Percentiles rank a stretch among this genome's conserved stretches.
phyloP scores from a whole-genome alignment of 2,329 filamentous ascomycete species.

The Calonectria multiphialidica region DNA sequence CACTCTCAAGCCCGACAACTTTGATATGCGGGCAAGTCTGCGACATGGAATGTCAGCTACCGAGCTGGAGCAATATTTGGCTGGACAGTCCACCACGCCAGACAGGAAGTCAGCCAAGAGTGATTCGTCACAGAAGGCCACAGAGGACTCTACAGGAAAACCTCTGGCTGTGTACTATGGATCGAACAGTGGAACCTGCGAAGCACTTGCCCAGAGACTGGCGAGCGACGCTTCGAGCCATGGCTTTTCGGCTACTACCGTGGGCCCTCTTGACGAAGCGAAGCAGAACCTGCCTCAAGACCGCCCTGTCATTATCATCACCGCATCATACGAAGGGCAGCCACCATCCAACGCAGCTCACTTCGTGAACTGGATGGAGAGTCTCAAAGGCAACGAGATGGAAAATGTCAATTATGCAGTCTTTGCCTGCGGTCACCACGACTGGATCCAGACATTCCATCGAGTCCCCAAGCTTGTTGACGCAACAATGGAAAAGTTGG shows the following conservation, averaged over 20 bases:
- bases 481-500: slow-evolving; percentile 56
- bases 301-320: slow-evolving; percentile 74
- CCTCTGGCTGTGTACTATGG: slow-evolving; percentile 78
- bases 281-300: slow-evolving; percentile 70
- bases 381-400: slow-evolving; percentile 58
- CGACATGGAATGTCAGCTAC: slow-evolving; percentile 60
- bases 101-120: slow-evolving; percentile 19
- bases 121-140: slow-evolving; percentile 3
- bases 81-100: slow-evolving; percentile 30
- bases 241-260: slow-evolving; percentile 67
- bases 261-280: slow-evolving; percentile 72
- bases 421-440: slow-evolving; percentile 74
- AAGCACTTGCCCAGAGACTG: slow-evolving; percentile 74
- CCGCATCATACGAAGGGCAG: slow-evolving; percentile 80
- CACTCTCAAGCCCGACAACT: slow-evolving; percentile 73
- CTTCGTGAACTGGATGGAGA: slow-evolving; percentile 76
- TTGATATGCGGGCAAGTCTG: slow-evolving; percentile 71
- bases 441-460: slow-evolving; percentile 75
- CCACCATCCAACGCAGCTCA: slow-evolving; percentile 78
- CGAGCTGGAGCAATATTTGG: slow-evolving; percentile 59
- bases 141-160: slow-evolving; percentile 42
- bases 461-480: slow-evolving; percentile 75
- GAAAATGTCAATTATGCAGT: slow-evolving; percentile 73
- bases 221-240: slow-evolving; percentile 68
- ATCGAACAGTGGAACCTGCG: slow-evolving; percentile 81